Conservation (phyloP, 176 grass and related monocot genomes). For the Aechmea fasciata region DNA sequence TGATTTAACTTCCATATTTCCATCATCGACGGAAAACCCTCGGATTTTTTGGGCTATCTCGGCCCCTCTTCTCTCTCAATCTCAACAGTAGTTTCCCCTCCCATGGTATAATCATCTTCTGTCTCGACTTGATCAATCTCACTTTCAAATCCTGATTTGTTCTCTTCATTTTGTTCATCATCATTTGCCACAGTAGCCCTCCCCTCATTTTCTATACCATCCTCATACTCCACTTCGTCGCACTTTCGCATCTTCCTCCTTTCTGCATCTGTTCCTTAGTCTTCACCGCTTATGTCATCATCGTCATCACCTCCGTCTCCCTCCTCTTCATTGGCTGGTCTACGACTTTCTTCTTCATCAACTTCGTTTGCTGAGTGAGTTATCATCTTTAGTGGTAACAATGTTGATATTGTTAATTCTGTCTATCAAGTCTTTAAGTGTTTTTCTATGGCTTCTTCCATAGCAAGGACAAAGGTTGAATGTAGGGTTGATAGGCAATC, state of each 20-base stretch:
- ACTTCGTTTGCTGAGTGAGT: slow-evolving; percentile 18
- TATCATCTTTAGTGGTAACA: slow-evolving; percentile 40
- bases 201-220: slow-evolving; percentile 35
- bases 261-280: slow-evolving; percentile 56
- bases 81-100: slow-evolving; percentile 22
- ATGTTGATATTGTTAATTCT: slow-evolving; percentile 58
- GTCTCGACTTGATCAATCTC: slow-evolving; percentile 37
- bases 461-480: slow-evolving; percentile 61
- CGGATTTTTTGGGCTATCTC: slow-evolving; percentile 20
- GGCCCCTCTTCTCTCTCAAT: slow-evolving; percentile 15
- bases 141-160: slow-evolving; percentile 24
- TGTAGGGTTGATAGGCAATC: slow-evolving; percentile 40
- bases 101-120: slow-evolving; percentile 33
- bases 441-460: slow-evolving; percentile 75
- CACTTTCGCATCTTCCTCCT: slow-evolving; percentile 46
- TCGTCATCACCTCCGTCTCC: slow-evolving; percentile 32
- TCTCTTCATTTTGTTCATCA: slow-evolving; percentile 35
- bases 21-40: slow-evolving; percentile 20
- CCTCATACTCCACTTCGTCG: slow-evolving; percentile 90
- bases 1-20: slow-evolving; percentile 5
- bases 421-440: slow-evolving; percentile 56
- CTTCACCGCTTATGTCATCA: slow-evolving; percentile 50
- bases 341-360: slow-evolving; percentile 38
- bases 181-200: slow-evolving; percentile 9
- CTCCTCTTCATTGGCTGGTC: slow-evolving; percentile 26